phyloP scores from a whole-genome alignment of 768 basidiomycete genomes.

The Leccinum uliginosum region DNA sequence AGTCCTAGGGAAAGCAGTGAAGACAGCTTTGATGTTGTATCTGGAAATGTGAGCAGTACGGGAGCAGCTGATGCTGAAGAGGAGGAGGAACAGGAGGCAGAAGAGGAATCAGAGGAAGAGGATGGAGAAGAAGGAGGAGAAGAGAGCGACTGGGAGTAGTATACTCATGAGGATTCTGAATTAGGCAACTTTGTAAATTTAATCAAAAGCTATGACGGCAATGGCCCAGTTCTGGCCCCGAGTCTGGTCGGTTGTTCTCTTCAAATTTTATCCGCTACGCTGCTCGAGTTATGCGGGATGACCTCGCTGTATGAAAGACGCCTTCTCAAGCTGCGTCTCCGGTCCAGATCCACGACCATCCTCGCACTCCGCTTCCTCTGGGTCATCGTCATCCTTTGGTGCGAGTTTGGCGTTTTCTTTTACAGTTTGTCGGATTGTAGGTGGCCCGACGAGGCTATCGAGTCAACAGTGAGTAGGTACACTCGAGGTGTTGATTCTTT shows the following conservation, averaged over 20 bases:
- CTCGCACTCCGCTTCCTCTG: slow-evolving; percentile 48
- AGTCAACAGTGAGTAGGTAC: slow-evolving; percentile 23
- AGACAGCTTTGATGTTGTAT: slow-evolving; percentile 65
- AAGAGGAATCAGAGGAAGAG: not conserved
- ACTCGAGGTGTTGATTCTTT: not conserved
- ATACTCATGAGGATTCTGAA: too few species aligned
- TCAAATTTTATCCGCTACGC: not conserved
- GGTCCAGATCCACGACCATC: slow-evolving; percentile 31
- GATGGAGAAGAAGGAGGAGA: slow-evolving; percentile 26
- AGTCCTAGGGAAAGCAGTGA: slow-evolving; percentile 58
- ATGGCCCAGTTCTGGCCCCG: not conserved
- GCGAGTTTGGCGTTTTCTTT: slow-evolving; percentile 57
- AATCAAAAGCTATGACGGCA: slow-evolving; percentile 7
- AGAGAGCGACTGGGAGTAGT: slow-evolving; percentile 61
- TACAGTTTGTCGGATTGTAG: slow-evolving; percentile 54
- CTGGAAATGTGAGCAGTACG: slow-evolving; percentile 45
- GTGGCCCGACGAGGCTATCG: slow-evolving; percentile 47
- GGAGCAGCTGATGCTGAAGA: slow-evolving; percentile 33
- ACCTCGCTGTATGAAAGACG: slow-evolving; percentile 27
- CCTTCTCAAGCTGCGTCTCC: slow-evolving; percentile 18
- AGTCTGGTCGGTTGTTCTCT: not conserved
- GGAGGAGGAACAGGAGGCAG: slow-evolving; percentile 29
- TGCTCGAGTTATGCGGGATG: slow-evolving; percentile 25
- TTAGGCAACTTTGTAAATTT: slow-evolving; percentile 8
- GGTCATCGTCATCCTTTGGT: slow-evolving; percentile 59